phyloP scores from a whole-genome alignment of 2,329 filamentous ascomycete genomes.

The Ophiostoma tasmaniense region DNA sequence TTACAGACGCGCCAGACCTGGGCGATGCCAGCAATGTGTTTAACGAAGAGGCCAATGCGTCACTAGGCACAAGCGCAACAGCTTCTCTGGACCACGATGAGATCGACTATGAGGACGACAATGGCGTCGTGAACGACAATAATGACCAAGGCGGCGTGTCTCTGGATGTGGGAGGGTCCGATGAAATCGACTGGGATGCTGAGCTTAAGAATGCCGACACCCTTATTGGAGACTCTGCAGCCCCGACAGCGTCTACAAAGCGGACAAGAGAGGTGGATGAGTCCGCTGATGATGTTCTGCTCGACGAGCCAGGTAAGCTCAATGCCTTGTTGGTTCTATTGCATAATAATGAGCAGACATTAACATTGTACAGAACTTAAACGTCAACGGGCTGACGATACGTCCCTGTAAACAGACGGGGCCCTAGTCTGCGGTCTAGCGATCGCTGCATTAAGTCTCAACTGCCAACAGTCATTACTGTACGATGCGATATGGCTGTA shows the following conservation, averaged over 20 bases:
- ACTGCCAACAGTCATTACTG: not conserved
- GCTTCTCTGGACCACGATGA: conserved; percentile 31
- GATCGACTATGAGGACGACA: conserved; percentile 28
- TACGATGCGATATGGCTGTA: not conserved
- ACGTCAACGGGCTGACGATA: conserved; percentile 36
- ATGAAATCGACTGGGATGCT: conserved; percentile 33
- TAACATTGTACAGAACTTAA: conserved; percentile 34
- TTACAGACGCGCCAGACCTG: not conserved
- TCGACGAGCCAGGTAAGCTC: conserved; percentile 29
- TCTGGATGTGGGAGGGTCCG: conserved; percentile 4
- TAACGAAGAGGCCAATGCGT: not conserved
- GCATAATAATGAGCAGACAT: not conserved
- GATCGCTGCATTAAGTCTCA: not conserved
- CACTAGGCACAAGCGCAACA: conserved; percentile 23
- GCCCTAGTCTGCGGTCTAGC: not conserved
- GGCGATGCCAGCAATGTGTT: not conserved
- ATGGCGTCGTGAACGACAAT: not conserved
- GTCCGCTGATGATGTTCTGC: conserved; percentile 10
- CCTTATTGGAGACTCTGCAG: conserved; percentile 16
- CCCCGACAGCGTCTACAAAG: conserved; percentile 26
- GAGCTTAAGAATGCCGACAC: conserved; percentile 28
- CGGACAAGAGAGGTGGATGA: conserved; percentile 26
- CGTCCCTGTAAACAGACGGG: conserved; percentile 6
- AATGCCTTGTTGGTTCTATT: not conserved
- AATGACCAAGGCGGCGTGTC: not conserved